Base-by-base conservation (phyloP, 1,284 basidiomycete species). In the Fomitopsis palustris region DNA sequence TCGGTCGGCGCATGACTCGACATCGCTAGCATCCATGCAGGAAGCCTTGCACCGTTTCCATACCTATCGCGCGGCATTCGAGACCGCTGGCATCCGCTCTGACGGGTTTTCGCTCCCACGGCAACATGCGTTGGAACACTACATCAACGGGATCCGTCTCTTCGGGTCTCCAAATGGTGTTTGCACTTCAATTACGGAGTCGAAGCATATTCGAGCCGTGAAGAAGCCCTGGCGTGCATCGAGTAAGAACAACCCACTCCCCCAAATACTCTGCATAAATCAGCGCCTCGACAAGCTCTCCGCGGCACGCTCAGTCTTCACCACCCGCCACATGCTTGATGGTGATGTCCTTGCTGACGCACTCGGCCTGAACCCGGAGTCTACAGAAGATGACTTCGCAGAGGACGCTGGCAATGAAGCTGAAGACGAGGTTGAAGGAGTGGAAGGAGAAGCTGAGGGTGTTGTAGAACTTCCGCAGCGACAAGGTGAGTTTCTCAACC, bases 51-150 rank as follows among this genome's bases (percentile, higher is more conserved):
- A 39, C 19, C 38, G 38, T 16, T 39, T 39, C 38, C 38, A 39
- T n/a, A 39, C 38, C 38, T n/a, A 39, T n/a, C 38, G 38, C 14
- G 38, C 19, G 4, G 19, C 19, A 12, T 39, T 39, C 14, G 38
- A 39, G 38, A 39, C 38, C 4, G 6, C 19, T 4, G 38, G 38
- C 19, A 16, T 39, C 7, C 38, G 38, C 14, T n/a, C 38, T 16
- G 38, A 39, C 7, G 38, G 38, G 16, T 39, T 39, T 16, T 52
- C 49, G 23, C 60, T 67, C 19, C 62, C 64, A 16, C 33, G 58
- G 6, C 65, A 67, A 41, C 65, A 63, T 23, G 41, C 62, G 2
- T 38, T n/a, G 33, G 60, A 12, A 19, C 38, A 33, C 27, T 55
- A 55, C 42, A 4, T 65, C 67, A 7, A 4, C 16, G 16, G 23